phyloP scores from a whole-genome alignment of 73 alveolate species.

The Loxodes magnus region DNA sequence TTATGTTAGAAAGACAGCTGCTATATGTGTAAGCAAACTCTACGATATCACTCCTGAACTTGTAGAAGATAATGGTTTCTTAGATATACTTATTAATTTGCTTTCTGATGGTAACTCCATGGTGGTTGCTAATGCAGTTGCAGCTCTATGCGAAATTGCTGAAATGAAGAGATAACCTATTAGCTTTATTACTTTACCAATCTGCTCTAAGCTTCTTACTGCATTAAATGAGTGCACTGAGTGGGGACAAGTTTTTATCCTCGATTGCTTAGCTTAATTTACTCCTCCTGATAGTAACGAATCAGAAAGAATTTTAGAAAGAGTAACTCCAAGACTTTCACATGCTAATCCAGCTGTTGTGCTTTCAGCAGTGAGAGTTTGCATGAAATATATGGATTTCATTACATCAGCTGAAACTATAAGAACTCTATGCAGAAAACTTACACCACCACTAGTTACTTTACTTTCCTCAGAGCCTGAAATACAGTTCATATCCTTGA shows the following conservation, averaged over 20 bases:
- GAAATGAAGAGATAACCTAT: slow-evolving; percentile 26
- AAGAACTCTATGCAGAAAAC: slow-evolving; percentile 67
- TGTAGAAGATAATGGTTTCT: slow-evolving; percentile 94
- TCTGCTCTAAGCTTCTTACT: slow-evolving; percentile 80
- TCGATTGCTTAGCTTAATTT: slow-evolving; percentile 77
- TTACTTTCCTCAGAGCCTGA: slow-evolving; percentile 91
- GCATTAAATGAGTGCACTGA: slow-evolving; percentile 98
- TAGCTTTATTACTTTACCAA: not conserved
- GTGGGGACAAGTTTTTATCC: slow-evolving; percentile 95
- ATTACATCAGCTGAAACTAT: slow-evolving; percentile 69
- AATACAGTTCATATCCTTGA: slow-evolving; percentile 93
- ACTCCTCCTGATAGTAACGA: slow-evolving; percentile 61
- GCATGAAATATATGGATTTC: slow-evolving; percentile 71
- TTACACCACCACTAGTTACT: slow-evolving; percentile 76
- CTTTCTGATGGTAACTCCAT: slow-evolving; percentile 21
- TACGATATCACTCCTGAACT: slow-evolving; percentile 87
- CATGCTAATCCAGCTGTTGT: slow-evolving; percentile 92
- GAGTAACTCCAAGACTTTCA: slow-evolving; percentile 63
- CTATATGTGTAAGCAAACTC: slow-evolving; percentile 93
- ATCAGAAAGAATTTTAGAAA: slow-evolving; percentile 67
- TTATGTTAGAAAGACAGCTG: slow-evolving; percentile 98
- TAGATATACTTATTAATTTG: slow-evolving; percentile 72
- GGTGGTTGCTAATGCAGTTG: slow-evolving; percentile 97
- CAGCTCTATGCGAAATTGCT: slow-evolving; percentile 88
- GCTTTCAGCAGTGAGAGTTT: slow-evolving; percentile 73